Evolutionary conservation across 768 basidiomycete species (phyloP).

Genomic region (Auricularia cornea): DNA sequence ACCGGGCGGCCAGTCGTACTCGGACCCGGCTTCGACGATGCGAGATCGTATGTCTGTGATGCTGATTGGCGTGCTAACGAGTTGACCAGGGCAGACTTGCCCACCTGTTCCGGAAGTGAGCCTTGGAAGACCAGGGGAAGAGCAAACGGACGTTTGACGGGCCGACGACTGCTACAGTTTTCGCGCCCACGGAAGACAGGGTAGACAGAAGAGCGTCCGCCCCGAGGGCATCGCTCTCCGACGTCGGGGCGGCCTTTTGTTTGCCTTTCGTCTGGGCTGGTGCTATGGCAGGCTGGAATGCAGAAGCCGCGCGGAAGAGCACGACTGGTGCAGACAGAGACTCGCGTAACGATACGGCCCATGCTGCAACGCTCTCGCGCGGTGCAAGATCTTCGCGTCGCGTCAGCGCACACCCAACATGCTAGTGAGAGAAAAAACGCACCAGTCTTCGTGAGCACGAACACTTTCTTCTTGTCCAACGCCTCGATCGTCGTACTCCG

Average conservation of each 20-base stretch:
- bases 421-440: conserved; percentile 20
- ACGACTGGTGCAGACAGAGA: conserved; percentile 40
- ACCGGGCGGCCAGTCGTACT: conserved; percentile 68
- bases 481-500: conserved; percentile 43
- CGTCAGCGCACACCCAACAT: not conserved
- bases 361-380: conserved; percentile 61
- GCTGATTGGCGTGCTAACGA: conserved; percentile 49
- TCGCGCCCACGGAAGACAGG: conserved; percentile 45
- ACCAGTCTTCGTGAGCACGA: conserved; percentile 90
- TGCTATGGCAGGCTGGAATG: conserved; percentile 43
- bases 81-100: conserved; percentile 83
- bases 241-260: conserved; percentile 39
- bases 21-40: conserved; percentile 46
- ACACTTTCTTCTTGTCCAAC: conserved; percentile 40
- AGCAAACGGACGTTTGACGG: conserved; percentile 57
- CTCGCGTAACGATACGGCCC: conserved; percentile 54
- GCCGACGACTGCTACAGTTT: conserved; percentile 71
- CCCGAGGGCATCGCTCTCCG: conserved; percentile 54
- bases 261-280: conserved; percentile 24
- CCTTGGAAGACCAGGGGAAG: not conserved
- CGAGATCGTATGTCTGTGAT: conserved; percentile 46
- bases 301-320: conserved; percentile 69
- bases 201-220: conserved; percentile 40
- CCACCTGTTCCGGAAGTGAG: conserved; percentile 37
- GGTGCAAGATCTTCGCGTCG: conserved; percentile 63